Evolutionary conservation across 2,329 filamentous ascomycete genomes (phyloP), one percentile per base, ranked within the genome.

Genomic region (Pochonia chlamydosporia): DNA sequence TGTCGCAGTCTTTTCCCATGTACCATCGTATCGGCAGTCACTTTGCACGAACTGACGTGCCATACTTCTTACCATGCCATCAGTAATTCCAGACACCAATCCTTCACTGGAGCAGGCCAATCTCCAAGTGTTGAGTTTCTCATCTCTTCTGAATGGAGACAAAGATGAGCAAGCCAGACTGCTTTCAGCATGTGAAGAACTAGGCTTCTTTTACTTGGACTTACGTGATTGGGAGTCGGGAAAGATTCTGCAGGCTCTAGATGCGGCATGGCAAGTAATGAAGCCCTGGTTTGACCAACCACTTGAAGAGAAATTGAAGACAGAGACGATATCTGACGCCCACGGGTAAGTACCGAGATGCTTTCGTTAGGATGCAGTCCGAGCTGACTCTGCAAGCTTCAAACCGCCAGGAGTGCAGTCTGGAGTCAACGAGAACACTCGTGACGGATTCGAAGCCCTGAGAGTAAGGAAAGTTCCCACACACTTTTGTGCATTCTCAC

Each of bases 191-290:
- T 43, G 41, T 25, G 41, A 43, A 18, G 25, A 43, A 2, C n/a
- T 7, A 24, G 48, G 48, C 3, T 50, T 50, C 44, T 50, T 50
- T 16, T 50, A 50, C 28, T 36, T 50, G 9, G 48, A 50, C 21
- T 33, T 50, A 14, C 44, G 40, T 21, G 35, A 41, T 25, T 50
- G 44, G 44, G 33, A 50, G n/a, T 40, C 42, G 11, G 47, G 47
- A 3, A 26, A 3, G 13, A 37, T 49, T 36, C 43, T 49, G 21
- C 20, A 49, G 23, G 35, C 41, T 14, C 30, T 48, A 3, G 46
- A 48, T 16, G 46, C 26, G 20, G n/a, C 33, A 9, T 39, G 13
- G 40, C 46, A 25, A n/a, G 24, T 46, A 11, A 46, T 42, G 43
- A 21, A 31, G 43, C 26, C 25, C 7, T 49, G 43, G 43, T 49